Evolutionary conservation across 352 stramenopile species (phyloP), one percentile per base, ranked within the genome.

Genomic region (Pythium pyrilobum): DNA sequence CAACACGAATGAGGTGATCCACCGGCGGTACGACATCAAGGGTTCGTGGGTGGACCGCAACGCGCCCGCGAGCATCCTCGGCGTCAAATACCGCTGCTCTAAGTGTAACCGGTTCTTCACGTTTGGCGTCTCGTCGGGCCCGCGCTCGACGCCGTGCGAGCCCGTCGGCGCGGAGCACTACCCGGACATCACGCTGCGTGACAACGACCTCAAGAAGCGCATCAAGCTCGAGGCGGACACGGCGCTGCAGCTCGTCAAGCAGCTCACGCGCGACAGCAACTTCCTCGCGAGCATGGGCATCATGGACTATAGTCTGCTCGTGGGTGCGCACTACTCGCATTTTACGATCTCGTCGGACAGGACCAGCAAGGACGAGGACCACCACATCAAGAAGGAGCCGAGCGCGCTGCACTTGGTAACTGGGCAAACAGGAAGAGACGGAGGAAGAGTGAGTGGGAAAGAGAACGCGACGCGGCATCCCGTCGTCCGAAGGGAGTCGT

Each of bases 301-400:
- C 66, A 97, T 97, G 87, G 88, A 97, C 67, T 97, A 97, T 56
- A 92, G 76, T 53, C 71, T 97, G 25, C 65, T 97, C 0, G 79
- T 97, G 18, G 87, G 87, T 4, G 78, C 88, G 8, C 88, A 96
- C 57, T 89, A 94, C 59, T 85, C 71, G 27, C 69, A 90, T 39
- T 95, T 91, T 51, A 87, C 69, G 2, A 92, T 93, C 52, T 73
- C 76, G 9, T 72, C 65, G n/a, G 59, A 18, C 64, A 64, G 39
- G 59, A 64, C 18, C 60, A 68, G 32, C 45, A 21, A 37, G 47
- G 23, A 23, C 9, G 8, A 37, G 15, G 10, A 29, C 2, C n/a
- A 31, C 5, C 29, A 45, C 12, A 50, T 58, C 36, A 39, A 57
- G 32, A 59, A 53, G 33, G 48, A 52, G 27, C 32, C 45, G 4